Evolutionary conservation across 2,329 filamentous ascomycete genomes (phyloP).

Genomic region (Colletotrichum brevisporum): DNA sequence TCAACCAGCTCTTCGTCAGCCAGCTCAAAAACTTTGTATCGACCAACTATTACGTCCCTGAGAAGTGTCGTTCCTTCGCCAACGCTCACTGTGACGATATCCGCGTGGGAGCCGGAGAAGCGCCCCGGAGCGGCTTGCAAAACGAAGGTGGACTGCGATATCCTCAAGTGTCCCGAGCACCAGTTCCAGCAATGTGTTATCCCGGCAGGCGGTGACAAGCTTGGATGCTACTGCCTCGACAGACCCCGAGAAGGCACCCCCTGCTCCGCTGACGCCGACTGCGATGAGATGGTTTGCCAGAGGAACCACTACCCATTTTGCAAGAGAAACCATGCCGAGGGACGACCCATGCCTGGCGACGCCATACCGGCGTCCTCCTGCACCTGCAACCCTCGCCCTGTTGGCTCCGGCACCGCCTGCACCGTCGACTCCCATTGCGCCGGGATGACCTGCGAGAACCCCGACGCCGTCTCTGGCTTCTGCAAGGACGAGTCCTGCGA

Average conservation of each 20-base stretch:
- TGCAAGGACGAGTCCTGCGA: conserved; percentile 10
- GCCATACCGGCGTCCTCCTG: neutral
- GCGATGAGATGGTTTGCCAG: conserved; percentile 13
- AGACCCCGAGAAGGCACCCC: neutral
- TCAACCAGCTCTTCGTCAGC: neutral
- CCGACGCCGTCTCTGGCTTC: conserved; percentile 1
- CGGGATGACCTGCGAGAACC: conserved; percentile 8
- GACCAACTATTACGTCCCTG: neutral
- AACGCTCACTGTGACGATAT: neutral
- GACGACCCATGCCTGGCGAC: neutral
- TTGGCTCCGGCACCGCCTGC: conserved; percentile 11
- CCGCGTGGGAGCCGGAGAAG: conserved; percentile 10
- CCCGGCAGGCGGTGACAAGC: neutral
- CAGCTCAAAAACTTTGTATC: neutral
- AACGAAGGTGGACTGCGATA: neutral
- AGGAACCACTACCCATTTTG: conserved; percentile 3
- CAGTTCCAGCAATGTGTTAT: conserved; percentile 1
- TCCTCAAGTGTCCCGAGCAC: neutral
- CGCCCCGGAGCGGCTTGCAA: neutral
- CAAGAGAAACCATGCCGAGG: neutral
- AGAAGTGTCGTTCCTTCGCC: neutral
- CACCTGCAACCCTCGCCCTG: neutral
- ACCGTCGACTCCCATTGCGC: conserved; percentile 18
- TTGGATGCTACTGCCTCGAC: conserved; percentile 28
- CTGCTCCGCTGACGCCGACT: conserved; percentile 11